These are phyloP conservation scores for Rhizophagus sp. DNA, from an alignment of 192 early-diverging fungal species.

Conservation along the genomic window DNA sequence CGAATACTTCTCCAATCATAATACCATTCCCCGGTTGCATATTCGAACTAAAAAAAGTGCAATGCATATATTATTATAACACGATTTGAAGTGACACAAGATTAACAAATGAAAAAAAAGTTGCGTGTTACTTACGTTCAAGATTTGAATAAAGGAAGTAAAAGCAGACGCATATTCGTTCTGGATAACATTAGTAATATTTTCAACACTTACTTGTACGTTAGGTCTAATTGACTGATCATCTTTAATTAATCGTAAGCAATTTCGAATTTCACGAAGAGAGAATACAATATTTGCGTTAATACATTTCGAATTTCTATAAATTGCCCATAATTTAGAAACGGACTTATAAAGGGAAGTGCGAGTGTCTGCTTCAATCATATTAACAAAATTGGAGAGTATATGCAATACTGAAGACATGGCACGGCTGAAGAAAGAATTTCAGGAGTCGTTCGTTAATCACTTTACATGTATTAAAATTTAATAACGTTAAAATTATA, in stretches of 20 bases:
- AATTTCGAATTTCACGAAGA: slow-evolving; percentile 1
- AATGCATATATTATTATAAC: too few relatives aligned
- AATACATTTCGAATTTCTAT: background rate
- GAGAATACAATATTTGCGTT: background rate
- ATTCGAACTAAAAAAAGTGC: background rate
- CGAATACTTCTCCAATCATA: background rate
- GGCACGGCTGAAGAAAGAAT: background rate
- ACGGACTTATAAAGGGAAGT: background rate
- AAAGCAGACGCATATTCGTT: too few relatives aligned
- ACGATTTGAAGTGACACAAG: background rate
- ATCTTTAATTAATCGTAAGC: slow-evolving; percentile 2
- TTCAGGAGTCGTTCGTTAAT: too few relatives aligned
- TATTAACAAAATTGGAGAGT: background rate
- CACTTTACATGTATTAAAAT: too few relatives aligned
- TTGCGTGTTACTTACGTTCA: too few relatives aligned
- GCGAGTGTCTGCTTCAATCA: background rate
- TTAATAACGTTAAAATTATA: too few relatives aligned
- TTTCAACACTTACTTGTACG: too few relatives aligned
- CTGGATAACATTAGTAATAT: too few relatives aligned
- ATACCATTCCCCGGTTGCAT: background rate
- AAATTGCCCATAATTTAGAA: background rate
- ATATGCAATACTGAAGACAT: background rate
- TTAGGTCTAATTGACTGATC: background rate
- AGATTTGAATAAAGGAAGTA: too few relatives aligned
- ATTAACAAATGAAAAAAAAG: too few relatives aligned